A percentile compares a stretch with the other conserved stretches of the same genome.
These are phyloP conservation scores for Metarhizium brunneum DNA, from an alignment of 2,329 filamentous ascomycete species.

Conservation along the genomic window DNA sequence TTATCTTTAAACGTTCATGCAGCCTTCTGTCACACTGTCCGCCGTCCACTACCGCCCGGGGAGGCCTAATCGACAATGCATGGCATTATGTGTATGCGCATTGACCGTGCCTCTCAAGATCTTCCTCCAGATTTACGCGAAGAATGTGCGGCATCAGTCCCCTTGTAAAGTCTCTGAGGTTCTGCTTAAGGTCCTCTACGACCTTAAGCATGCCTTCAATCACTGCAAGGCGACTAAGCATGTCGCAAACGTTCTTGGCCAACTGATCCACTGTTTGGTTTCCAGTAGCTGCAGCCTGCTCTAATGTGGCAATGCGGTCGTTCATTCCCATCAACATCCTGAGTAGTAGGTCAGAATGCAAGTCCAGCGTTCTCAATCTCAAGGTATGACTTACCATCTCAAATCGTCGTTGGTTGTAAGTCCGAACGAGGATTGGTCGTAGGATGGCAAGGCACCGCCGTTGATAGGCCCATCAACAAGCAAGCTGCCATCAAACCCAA, in stretches of 20 bases:
- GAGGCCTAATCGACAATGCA: no score
- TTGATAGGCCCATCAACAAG: background rate
- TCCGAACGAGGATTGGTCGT: background rate
- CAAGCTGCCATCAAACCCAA: background rate
- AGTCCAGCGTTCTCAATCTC: background rate
- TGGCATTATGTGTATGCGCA: no score
- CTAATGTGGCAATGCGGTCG: background rate
- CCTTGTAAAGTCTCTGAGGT: slow-evolving; percentile 4
- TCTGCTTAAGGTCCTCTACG: slow-evolving; percentile 4
- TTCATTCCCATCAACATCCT: background rate
- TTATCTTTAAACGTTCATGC: background rate
- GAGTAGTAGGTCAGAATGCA: background rate
- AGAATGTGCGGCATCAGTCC: slow-evolving; percentile 2
- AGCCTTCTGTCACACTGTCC: background rate
- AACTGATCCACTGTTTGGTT: background rate
- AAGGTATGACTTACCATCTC: background rate
- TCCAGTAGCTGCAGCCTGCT: background rate
- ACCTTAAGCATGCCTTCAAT: background rate
- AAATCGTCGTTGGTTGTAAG: background rate
- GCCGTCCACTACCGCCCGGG: no score
- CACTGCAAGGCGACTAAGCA: background rate
- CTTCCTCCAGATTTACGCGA: background rate
- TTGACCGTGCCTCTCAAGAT: background rate
- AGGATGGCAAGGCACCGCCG: no score
- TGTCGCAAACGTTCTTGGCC: background rate